Evolutionary conservation across 805 yeast species (phyloP), one percentile per base, ranked within the genome.

Genomic region (Kazachstania kunashirensis): DNA sequence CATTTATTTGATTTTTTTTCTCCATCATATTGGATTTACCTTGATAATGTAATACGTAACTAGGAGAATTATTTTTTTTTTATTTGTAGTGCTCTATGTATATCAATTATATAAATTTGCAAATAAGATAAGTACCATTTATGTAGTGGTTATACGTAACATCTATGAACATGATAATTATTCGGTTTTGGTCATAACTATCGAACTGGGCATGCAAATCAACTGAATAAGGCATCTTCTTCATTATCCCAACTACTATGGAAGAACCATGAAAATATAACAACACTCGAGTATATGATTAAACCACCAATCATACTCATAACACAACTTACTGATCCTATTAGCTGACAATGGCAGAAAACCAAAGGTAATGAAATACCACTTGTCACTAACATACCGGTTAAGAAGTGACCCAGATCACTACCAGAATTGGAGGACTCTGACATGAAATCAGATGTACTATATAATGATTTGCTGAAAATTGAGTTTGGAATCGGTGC

Each of bases 291-390:
- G 60, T 82, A 88, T 31, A 89, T 84, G 42, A 88, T 68, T 14
- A 70, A 44, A n/a, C 97, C 97, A 12, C 97, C 98, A 10, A 68
- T 39, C 23, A 84, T 71, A 32, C 95, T 81, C 77, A 89, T 77
- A 14, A 73, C 47, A 60, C 77, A 73, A 15, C 96, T 95, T 5
- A 75, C 63, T 13, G 68, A 57, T n/a, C 78, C 73, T 42, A 89
- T 74, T 31, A 85, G 65, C 42, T 71, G 73, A 33, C 83, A 76
- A 59, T 89, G 96, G 44, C 78, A 77, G 31, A 85, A 71, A 23
- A 85, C 70, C 2, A 82, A 50, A 1, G 97, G 96, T 39, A 88
- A 63, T 4, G 75, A 71, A 12, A 84, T 58, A 4, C 94, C 96
- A 32, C 86, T 71, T 5, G 81, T 69, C 16, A 88, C 74, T 37